Percentiles rank a stretch among this genome's conserved stretches.
These are phyloP conservation scores for Comarum palustre DNA, from an alignment of 306 rosid genomes.

Conservation along the genomic window DNA sequence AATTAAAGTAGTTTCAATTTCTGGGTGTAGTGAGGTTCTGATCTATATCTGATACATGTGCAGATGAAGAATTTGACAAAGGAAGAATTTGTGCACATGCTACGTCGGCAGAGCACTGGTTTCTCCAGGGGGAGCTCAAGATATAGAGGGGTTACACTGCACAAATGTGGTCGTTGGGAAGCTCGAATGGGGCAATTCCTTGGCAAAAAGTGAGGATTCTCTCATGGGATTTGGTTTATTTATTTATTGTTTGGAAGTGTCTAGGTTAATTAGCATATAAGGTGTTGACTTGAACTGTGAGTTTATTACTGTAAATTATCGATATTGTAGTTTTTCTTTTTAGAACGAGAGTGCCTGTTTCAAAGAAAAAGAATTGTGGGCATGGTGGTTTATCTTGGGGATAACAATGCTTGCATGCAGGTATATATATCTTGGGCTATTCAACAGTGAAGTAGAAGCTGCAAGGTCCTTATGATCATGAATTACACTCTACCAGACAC, in stretches of 20 bases:
- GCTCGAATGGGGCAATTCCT: conserved; percentile 99
- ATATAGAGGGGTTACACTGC: conserved; percentile 94
- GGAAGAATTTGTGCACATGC: conserved; percentile 95
- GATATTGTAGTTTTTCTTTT: conserved; percentile 32
- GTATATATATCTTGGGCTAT: conserved; percentile 99
- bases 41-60: conserved; percentile 11
- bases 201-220: conserved; percentile 92
- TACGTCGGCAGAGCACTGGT: conserved; percentile 94
- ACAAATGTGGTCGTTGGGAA: conserved; percentile 99
- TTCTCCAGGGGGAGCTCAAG: conserved; percentile 96
- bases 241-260: conserved; percentile 15
- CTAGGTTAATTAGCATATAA: conserved; percentile 26
- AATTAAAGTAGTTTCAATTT: conserved; percentile 14
- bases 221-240: conserved; percentile 27
- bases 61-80: conserved; percentile 83
- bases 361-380: conserved; percentile 67
- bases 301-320: conserved; percentile 39
- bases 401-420: conserved; percentile 95
- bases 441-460: conserved; percentile 99
- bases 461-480: conserved; percentile 97
- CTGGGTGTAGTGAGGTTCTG: background rate
- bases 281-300: conserved; percentile 34
- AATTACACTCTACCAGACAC: conserved; percentile 70
- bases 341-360: conserved; percentile 48
- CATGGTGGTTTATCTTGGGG: conserved; percentile 77